Percentiles rank a stretch among this genome's conserved stretches.
Evolutionary conservation across 768 basidiomycete species (phyloP).

Genomic region (Tricholomella constricta): DNA sequence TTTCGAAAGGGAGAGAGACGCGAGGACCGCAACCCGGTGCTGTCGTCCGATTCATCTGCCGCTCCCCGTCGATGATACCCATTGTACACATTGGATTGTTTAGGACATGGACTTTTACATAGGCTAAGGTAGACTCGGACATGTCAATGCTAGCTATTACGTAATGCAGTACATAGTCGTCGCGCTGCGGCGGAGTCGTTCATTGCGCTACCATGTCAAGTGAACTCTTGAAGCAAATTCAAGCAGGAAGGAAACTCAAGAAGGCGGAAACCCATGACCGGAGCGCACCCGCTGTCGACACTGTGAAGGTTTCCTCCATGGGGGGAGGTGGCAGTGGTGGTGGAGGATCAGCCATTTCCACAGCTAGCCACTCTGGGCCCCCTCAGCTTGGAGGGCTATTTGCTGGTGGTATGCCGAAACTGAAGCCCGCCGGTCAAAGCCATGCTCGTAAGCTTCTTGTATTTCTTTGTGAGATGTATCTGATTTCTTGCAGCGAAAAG

Average conservation of each 20-base stretch:
- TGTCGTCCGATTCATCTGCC: not conserved
- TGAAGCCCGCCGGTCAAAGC: conserved; percentile 76
- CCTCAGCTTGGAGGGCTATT: conserved; percentile 86
- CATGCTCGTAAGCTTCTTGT: conserved; percentile 47
- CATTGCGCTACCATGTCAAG: conserved; percentile 55
- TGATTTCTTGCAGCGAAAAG: conserved; percentile 52
- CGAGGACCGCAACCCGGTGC: not conserved
- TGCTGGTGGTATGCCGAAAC: conserved; percentile 88
- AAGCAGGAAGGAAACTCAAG: conserved; percentile 79
- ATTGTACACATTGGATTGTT: not conserved
- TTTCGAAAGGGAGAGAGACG: conserved; percentile 1
- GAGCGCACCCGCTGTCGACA: conserved; percentile 65
- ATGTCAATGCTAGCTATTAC: conserved; percentile 5
- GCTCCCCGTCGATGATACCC: not conserved
- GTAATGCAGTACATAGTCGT: conserved; percentile 6
- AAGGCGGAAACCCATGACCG: conserved; percentile 84
- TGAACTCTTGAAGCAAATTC: conserved; percentile 79
- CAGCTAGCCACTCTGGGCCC: conserved; percentile 44
- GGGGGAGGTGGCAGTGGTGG: conserved; percentile 45
- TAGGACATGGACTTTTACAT: too few species aligned
- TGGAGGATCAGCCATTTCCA: conserved; percentile 22
- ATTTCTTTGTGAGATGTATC: conserved; percentile 5
- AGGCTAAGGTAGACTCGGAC: too few species aligned
- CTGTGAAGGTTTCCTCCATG: conserved; percentile 38
- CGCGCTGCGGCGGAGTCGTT: not conserved